These are phyloP conservation scores for Linnemannia zychae DNA, from an alignment of 192 early-diverging fungal genomes.

Conservation along the genomic window DNA sequence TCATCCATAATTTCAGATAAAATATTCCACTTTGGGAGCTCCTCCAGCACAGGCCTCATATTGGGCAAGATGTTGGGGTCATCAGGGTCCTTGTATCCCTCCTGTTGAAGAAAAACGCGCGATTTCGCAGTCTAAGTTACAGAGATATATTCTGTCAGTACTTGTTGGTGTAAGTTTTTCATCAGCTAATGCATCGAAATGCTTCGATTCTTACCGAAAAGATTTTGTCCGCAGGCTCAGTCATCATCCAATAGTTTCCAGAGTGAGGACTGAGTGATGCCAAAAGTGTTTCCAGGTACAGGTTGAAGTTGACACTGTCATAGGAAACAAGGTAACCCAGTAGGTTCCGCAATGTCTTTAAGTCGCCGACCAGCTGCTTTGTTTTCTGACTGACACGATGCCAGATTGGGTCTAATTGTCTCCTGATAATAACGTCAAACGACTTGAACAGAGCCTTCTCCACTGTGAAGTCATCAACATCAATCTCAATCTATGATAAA, in stretches of 20 bases:
- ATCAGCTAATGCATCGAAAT: not conserved
- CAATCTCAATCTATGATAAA: slow-evolving; percentile 64
- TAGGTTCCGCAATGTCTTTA: slow-evolving; percentile 79
- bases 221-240: slow-evolving; percentile 88
- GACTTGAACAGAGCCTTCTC: slow-evolving; percentile 89
- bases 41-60: slow-evolving; percentile 84
- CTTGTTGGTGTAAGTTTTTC: slow-evolving; percentile 52
- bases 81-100: slow-evolving; percentile 49
- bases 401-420: slow-evolving; percentile 90
- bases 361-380: slow-evolving; percentile 82
- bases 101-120: slow-evolving; percentile 56
- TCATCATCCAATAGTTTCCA: slow-evolving; percentile 84
- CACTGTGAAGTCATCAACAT: slow-evolving; percentile 85
- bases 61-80: slow-evolving; percentile 71
- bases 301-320: slow-evolving; percentile 91
- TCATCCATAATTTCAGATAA: slow-evolving; percentile 82
- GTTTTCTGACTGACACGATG: slow-evolving; percentile 81
- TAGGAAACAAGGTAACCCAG: slow-evolving; percentile 86
- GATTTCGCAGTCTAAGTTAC: slow-evolving; percentile 58
- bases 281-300: slow-evolving; percentile 87
- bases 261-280: slow-evolving; percentile 64
- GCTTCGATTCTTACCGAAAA: slow-evolving; percentile 63
- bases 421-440: slow-evolving; percentile 85
- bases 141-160: not conserved
- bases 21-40: slow-evolving; percentile 92